Evolutionary conservation across 129 eudicot genomes (phyloP), one percentile per base, ranked within the genome.

Genomic region (Chrysanthemum makinoi): DNA sequence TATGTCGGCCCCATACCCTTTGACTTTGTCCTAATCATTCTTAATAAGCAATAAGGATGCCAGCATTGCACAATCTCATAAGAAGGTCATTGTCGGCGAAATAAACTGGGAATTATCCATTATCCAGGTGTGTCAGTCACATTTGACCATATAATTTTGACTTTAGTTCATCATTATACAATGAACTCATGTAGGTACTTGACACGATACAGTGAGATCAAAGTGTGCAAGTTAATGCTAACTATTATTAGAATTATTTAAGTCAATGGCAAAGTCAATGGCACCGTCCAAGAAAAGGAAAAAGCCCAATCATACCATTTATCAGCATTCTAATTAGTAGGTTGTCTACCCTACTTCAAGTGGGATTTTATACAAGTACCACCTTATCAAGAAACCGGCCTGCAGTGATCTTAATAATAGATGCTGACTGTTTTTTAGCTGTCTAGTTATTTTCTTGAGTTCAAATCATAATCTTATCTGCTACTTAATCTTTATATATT

Each of bases 311-410:
- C 26, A 28, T 48, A 18, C 70, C 76, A 77, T 30, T 50, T 16
- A 73, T n/a, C 70, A 62, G 33, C 77, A 24, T 30, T 69, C 62
- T 68, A 12, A 69, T 69, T 68, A 77, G 61, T 16, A 30, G 46
- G 53, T 10, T 8, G 30, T 65, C 72, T 53, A 60, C 5, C 58
- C 64, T 68, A 68, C 46, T 76, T 69, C 54, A 72, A 73, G 79
- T 59, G 65, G 68, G 61, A 57, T 79, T 66, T 72, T 12, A n/a
- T 33, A 77, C 70, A 77, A 5, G 24, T 52, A 69, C 70, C 28
- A 62, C 56, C 81, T 70, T 77, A 77, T 77, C 81, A 14, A 69
- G 19, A 77, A 69, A 69, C 80, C 63, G 53, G 64, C 58, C 70
- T 58, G 17, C 5, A 13, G 61, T 33, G 62, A 54, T 66, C 80